Evolutionary conservation across 2,329 filamentous ascomycete genomes (phyloP).

Genomic region (Pseudocercospora fuligena): DNA sequence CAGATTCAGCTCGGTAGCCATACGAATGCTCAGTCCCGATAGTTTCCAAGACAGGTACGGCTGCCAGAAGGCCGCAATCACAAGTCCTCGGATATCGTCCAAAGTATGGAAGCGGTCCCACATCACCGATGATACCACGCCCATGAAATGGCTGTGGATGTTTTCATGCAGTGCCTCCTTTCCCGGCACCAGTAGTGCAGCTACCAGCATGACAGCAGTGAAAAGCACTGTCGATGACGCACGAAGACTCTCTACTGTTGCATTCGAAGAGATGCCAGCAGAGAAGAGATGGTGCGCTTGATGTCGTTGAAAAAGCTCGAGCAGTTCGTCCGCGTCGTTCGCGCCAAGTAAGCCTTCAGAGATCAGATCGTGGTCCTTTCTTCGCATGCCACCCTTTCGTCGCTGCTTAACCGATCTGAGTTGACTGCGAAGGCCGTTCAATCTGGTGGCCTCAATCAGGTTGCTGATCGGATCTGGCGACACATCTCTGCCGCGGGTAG

Average conservation of each 20-base stretch:
- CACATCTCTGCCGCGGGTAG: conserved; percentile 9
- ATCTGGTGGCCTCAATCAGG: conserved; percentile 21
- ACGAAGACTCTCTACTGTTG: conserved; percentile 14
- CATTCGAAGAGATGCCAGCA: conserved; percentile 11
- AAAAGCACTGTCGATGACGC: conserved; percentile 21
- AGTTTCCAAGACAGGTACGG: conserved; percentile 49
- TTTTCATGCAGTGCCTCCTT: conserved; percentile 16
- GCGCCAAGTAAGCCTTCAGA: conserved; percentile 12
- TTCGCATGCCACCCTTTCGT: conserved; percentile 20
- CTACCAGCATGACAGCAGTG: conserved; percentile 20
- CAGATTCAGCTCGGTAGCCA: conserved; percentile 48
- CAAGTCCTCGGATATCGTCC: conserved; percentile 44
- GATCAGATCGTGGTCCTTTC: conserved; percentile 18
- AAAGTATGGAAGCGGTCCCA: conserved; percentile 44
- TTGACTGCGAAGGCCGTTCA: conserved; percentile 20
- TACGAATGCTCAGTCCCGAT: conserved; percentile 45
- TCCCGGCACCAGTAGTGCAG: conserved; percentile 14
- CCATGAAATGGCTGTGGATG: conserved; percentile 20
- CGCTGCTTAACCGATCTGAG: conserved; percentile 20
- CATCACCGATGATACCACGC: conserved; percentile 40
- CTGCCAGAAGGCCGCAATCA: conserved; percentile 48
- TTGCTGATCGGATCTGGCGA: conserved; percentile 22
- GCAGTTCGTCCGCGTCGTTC: conserved; percentile 15
- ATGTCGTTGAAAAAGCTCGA: conserved; percentile 12
- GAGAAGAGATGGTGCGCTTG: conserved; percentile 19